These are phyloP conservation scores for Pascua guehoae DNA, from an alignment of 1,284 basidiomycete genomes.

Conservation along the genomic window DNA sequence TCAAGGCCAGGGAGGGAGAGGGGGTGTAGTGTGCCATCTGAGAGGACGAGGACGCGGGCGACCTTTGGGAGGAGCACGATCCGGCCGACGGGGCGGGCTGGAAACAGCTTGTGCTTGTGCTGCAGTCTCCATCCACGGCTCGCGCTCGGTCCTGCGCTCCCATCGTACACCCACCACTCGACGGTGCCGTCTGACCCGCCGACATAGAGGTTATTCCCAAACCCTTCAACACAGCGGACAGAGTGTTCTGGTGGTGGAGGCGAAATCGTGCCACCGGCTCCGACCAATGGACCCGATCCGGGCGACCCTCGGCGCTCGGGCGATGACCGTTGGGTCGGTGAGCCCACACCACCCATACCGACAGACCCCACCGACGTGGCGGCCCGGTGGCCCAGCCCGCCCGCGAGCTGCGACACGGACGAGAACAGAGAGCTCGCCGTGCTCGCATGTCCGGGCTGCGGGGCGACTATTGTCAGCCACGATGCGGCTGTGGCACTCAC, in stretches of 20 bases:
- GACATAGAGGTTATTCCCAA: slow-evolving; percentile 47
- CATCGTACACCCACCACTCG: slow-evolving; percentile 48
- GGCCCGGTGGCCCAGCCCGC: slow-evolving; percentile 33
- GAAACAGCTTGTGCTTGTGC: slow-evolving; percentile 44
- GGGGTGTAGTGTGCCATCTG: slow-evolving; percentile 71
- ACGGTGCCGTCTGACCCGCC: slow-evolving; percentile 48
- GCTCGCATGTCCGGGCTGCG: slow-evolving; percentile 1
- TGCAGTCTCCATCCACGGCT: slow-evolving; percentile 41
- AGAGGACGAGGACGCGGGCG: slow-evolving; percentile 33
- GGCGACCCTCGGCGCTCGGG: too few relatives aligned
- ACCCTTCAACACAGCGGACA: slow-evolving; percentile 45
- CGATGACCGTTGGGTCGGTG: too few relatives aligned
- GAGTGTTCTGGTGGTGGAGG: slow-evolving; percentile 2
- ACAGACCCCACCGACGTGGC: not conserved
- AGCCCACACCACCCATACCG: too few relatives aligned
- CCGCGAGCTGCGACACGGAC: slow-evolving; percentile 38
- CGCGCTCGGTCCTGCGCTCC: slow-evolving; percentile 21
- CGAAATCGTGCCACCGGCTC: not conserved
- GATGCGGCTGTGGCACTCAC: slow-evolving; percentile 16
- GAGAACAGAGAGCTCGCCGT: slow-evolving; percentile 28
- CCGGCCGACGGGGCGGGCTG: slow-evolving; percentile 60
- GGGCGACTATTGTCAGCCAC: slow-evolving; percentile 7
- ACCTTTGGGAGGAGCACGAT: slow-evolving; percentile 73
- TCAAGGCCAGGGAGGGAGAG: slow-evolving; percentile 75
- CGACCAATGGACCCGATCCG: too few relatives aligned